Base-by-base conservation (phyloP, 1,284 basidiomycete genomes). In the Hymenochaete sp. region DNA sequence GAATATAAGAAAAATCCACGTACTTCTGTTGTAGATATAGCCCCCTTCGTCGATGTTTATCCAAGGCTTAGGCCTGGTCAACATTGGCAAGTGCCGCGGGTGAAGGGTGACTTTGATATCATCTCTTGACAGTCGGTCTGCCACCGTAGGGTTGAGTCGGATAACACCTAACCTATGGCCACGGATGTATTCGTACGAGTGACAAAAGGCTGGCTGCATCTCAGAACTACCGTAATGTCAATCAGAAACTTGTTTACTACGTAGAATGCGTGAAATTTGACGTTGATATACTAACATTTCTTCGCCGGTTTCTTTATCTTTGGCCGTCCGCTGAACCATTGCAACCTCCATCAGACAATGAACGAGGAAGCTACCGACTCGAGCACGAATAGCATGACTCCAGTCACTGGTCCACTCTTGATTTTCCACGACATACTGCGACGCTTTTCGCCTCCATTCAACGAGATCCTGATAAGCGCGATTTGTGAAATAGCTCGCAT, bases 51-150 rank as follows among this genome's bases (percentile, higher is more conserved):
- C 77, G 56, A 82, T 75, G 47, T 70, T 71, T 1, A 85, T 61
- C 95, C 95, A 98, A 0, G 88, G 87, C 55, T 82, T 82, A 1
- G 96, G 95, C 48, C 82, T 82, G 18, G 96, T 79, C 2, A 98
- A 73, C 95, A 98, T 98, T 6, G 95, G 95, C 37, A 98, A 71
- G 62, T 96, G 90, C 6, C 93, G 85, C 11, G 95, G 92, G 62
- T 95, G 91, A 8, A 98, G 67, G 0, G 87, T 81, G 43, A 83
- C 77, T n/a, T 72, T 67, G 4, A 93, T 60, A 28, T 70, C 72
- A 54, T 97, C 93, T 51, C 78, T 81, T 6, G 88, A 82, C 49
- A 98, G 68, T 2, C 85, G 76, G 16, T 85, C 77, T 1, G 82
- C 72, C 8, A 98, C 82, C 1, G 73, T 78, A 1, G 84, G 81